phyloP scores from a whole-genome alignment of 2,329 filamentous ascomycete genomes.

The Ophiocordyceps sinensis region DNA sequence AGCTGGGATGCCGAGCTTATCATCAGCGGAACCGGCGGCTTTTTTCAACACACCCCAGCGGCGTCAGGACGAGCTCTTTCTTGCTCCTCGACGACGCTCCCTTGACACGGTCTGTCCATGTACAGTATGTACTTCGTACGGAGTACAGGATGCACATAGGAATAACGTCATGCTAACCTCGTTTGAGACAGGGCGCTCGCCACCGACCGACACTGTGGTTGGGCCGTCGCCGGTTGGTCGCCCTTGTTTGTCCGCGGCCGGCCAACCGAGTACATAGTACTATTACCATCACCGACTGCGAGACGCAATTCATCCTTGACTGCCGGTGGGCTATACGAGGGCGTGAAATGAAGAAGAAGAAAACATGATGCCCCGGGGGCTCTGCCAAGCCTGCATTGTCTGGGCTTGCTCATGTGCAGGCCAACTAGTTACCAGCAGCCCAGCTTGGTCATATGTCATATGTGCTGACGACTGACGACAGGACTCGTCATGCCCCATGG shows the following conservation, averaged over 20 bases:
- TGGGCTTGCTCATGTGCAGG: background rate
- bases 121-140: background rate
- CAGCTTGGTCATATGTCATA: background rate
- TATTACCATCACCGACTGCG: background rate
- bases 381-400: background rate
- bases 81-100: background rate
- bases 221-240: constrained; percentile 1
- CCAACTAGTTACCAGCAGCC: background rate
- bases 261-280: too few species aligned
- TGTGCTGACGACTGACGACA: background rate
- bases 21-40: too few species aligned
- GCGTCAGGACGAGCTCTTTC: background rate
- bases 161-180: constrained; percentile 1
- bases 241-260: background rate
- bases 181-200: constrained; percentile 1
- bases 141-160: too few species aligned
- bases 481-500: background rate
- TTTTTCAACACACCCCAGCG: background rate
- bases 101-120: background rate
- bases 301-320: background rate
- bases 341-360: background rate
- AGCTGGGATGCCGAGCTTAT: background rate
- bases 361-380: background rate
- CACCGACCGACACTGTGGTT: constrained; percentile 3
- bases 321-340: background rate